Evolutionary conservation across 768 basidiomycete species (phyloP), one percentile per base, ranked within the genome.

Genomic region (Collybia sp.): DNA sequence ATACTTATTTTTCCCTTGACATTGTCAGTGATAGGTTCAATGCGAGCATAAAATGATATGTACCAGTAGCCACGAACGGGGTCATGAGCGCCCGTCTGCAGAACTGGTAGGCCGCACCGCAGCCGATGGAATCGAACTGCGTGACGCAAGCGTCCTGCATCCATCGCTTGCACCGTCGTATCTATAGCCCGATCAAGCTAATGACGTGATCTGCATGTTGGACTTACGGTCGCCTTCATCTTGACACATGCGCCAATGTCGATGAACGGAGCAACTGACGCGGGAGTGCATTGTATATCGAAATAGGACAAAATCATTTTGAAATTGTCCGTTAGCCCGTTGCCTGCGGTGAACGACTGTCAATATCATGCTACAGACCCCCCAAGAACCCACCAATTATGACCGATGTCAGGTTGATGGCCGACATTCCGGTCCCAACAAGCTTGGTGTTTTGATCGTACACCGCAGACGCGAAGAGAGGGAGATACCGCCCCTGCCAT

Each of bases 381-480:
- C 18, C 11, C 32, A 19, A 31, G 6, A 18, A 49, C 56, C 68
- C 69, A 53, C 84, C 87, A 46, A 91, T 89, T 60, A 90, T 67
- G 16, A 87, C 72, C 47, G 79, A 83, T 45, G 77, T 66, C 2
- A 91, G 67, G 59, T 90, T 89, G 51, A 91, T 54, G 52, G 70
- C 54, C 63, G 75, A 49, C 72, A 83, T 12, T 58, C 75, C 84
- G 8, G 67, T 77, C n/a, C 71, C 61, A 35, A 69, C 61, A 9
- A 85, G 68, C 20, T 68, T 58, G 39, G 62, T 54, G 59, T 93
- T 91, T 53, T 83, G 79, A 62, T 92, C 90, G 42, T 82, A 77
- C 9, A 92, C 80, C 30, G 83, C 82, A 12, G 85, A 75, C 0
- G 87, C 89, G 51, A 92, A 92, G 1, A 85, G 66, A 1, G 83